Evolutionary conservation across 2,329 filamentous ascomycete species (phyloP), one percentile per base, ranked within the genome.

Genomic region (Trichoderma harzianum): DNA sequence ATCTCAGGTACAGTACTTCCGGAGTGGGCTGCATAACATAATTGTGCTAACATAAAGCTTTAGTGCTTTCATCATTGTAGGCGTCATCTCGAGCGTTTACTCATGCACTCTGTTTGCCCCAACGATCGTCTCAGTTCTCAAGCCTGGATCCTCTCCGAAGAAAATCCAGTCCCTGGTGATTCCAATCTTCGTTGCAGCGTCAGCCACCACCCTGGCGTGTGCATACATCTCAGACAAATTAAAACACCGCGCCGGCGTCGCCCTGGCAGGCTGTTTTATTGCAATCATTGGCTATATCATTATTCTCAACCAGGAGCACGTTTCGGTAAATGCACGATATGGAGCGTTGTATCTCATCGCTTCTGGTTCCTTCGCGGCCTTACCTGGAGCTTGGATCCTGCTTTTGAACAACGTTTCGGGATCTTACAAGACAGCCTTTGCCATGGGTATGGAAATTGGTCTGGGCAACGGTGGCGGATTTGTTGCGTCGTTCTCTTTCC

Each of bases 391-490:
- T 5, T 69, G 67, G 67, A 62, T 69, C 21, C 57, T 69, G 14
- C 67, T 69, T 16, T 26, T 69, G 10, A 69, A 69, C 14, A 69
- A 69, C 16, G 30, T 69, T 7, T 69, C 67, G 5, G 67, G 67
- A 21, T 61, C 67, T 7, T 62, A 69, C 6, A 69, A 69, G 36
- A 69, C 67, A 7, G 67, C 67, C 32, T 69, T 69, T 28, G 67
- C 67, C 21, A 69, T 69, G 67, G 67, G 67, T 5, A 69, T 69
- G 57, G 67, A 69, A 10, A 69, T 69, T n/a, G 67, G 67, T n/a
- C 11, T 69, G 28, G 67, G 67, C 30, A 69, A 69, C 24, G 67
- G 67, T 7, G 67, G 67, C 2, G 67, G 67, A 47, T 69, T 69
- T n/a, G 67, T 69, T 21, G 67, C 67, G 12, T 69, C 67, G 36